Base-by-base conservation (phyloP, 164 flowering plant genomes). In the Brasenia schreberi region DNA sequence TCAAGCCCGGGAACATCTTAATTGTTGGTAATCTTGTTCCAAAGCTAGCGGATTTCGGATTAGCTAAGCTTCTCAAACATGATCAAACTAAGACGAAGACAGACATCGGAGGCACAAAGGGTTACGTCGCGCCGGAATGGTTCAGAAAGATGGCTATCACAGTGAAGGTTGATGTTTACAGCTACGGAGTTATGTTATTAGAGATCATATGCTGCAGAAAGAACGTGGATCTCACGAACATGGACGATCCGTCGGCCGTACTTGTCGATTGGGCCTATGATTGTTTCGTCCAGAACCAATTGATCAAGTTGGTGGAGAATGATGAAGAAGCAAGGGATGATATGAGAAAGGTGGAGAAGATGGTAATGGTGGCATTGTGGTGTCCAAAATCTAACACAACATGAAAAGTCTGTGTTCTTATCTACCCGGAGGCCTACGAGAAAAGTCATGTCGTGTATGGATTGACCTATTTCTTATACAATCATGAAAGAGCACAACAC, bases 321-420 rank as follows among this genome's bases (percentile, higher is more conserved):
- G 78, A 72, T 7, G 64, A 61, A 42, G 73, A 61, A 10, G 71
- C 71, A 4, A 5, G 61, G 58, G 10, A 62, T 44, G 73, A 76
- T 17, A 42, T 17, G 33, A 64, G 56, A 61, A 58, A 14, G 64
- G 14, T 81, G 45, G 78, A 72, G 64, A 76, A 68, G 69, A 65
- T 76, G 60, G 77, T 81, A 65, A 76, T 64, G 81, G 64, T 79
- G 7, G 84, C 79, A 1, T 18, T 81, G 5, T 83, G 84, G 82
- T 82, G 84, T 61, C 27, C 27, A 0, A 23, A 23, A 23, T 23
- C 27, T 23, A 23, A 23, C 27, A 23, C 27, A 23, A 2, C 27
- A 23, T 23, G 27, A 23, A 23, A 23, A 23, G 27, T 23, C 27
- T 23, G 27, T 23, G 27, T 23, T 23, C 27, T 2, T 23, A 23